These are phyloP conservation scores for Vigna hirtella DNA, from an alignment of 306 rosid species.

Conservation along the genomic window DNA sequence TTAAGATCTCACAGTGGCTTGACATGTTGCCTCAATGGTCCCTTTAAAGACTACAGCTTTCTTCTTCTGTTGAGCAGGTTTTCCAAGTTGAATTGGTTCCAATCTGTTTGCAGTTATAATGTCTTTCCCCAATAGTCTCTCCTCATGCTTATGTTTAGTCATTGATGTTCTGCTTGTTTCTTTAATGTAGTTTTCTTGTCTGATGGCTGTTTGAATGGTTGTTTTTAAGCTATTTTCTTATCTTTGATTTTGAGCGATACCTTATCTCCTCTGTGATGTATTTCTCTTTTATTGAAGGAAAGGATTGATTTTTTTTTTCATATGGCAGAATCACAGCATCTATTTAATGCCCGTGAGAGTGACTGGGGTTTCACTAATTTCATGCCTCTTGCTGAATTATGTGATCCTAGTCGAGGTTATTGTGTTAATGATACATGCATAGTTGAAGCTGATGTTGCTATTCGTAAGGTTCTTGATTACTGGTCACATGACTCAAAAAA, in stretches of 20 bases:
- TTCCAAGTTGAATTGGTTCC: background rate
- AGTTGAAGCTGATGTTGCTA: constrained; percentile 15
- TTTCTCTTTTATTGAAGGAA: background rate
- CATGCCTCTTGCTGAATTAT: constrained; percentile 3
- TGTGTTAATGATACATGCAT: constrained; percentile 4
- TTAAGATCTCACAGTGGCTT: background rate
- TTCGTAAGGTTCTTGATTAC: background rate
- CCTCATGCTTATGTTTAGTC: background rate
- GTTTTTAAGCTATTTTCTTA: background rate
- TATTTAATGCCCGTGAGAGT: background rate
- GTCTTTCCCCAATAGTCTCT: background rate
- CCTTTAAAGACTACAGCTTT: background rate
- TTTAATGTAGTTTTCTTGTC: background rate
- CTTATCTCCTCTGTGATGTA: background rate
- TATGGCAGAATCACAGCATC: constrained; percentile 13
- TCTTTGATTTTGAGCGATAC: background rate
- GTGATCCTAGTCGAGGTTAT: background rate
- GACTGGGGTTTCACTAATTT: constrained; percentile 22
- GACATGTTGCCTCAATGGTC: background rate
- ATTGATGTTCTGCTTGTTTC: background rate
- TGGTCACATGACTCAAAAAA: constrained; percentile 28
- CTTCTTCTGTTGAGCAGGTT: background rate
- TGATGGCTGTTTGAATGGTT: background rate
- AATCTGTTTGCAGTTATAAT: background rate
- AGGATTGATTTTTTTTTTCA: background rate